Evolutionary conservation across 2,329 filamentous ascomycete species (phyloP).

Genomic region (Colletotrichum zoysiae): DNA sequence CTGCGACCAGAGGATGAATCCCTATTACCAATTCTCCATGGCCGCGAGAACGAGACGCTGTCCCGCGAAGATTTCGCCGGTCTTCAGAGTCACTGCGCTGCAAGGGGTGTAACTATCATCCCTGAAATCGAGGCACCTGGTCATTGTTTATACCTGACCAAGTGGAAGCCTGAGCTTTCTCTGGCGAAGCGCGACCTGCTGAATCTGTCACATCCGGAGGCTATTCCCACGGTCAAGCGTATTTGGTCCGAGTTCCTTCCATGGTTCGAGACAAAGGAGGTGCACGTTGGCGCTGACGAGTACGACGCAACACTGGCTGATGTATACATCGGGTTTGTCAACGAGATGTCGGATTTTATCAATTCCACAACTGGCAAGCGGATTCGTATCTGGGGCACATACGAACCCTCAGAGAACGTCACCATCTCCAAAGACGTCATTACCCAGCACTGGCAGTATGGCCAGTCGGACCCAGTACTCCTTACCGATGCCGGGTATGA

Average conservation of each 20-base stretch:
- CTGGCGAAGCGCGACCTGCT: conserved; percentile 61
- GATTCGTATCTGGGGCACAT: conserved; percentile 65
- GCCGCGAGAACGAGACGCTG: conserved; percentile 45
- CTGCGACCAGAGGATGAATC: conserved; percentile 50
- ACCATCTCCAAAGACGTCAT: conserved; percentile 55
- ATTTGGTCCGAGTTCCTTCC: conserved; percentile 66
- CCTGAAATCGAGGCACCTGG: conserved; percentile 69
- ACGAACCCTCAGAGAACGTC: conserved; percentile 55
- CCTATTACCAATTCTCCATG: conserved; percentile 43
- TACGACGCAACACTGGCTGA: conserved; percentile 58
- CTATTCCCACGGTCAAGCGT: conserved; percentile 61
- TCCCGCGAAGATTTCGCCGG: conserved; percentile 57
- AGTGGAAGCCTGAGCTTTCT: conserved; percentile 67
- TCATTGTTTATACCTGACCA: conserved; percentile 64
- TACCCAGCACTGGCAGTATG: conserved; percentile 58
- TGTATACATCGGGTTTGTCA: conserved; percentile 65
- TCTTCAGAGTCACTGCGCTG: conserved; percentile 63
- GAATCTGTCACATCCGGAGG: conserved; percentile 65
- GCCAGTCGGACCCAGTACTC: conserved; percentile 57
- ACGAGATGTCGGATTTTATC: conserved; percentile 61
- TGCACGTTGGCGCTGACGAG: conserved; percentile 68
- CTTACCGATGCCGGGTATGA: conserved; percentile 54
- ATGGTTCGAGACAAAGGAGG: conserved; percentile 66
- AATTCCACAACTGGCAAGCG: conserved; percentile 53
- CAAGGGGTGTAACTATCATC: conserved; percentile 64